Evolutionary conservation across 1,139 yeast genomes (phyloP), one percentile per base, ranked within the genome.

Genomic region (Yamadazyma siamensis): DNA sequence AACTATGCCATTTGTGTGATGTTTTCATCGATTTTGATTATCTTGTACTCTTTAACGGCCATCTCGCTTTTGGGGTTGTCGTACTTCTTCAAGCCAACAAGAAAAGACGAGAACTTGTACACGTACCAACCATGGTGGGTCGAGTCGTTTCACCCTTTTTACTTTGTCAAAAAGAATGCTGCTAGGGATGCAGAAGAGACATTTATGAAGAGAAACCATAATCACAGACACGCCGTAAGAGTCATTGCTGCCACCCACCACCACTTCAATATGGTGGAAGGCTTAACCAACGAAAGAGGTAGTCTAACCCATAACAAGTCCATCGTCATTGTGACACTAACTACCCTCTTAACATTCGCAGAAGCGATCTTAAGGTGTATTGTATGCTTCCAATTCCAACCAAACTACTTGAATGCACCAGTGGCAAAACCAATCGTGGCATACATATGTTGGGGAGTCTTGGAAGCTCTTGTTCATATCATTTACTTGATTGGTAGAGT

Each of bases 61-160:
- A 47, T 59, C 25, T 34, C 57, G 13, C 62, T 65, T 47, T 52
- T 65, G 34, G 56, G 45, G 3, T 54, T 65, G 44, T 60, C 71
- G 3, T 65, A 61, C 38, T 59, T 64, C 44, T 61, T 65, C 41
- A 62, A 65, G 27, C 70, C 72, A 21, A 59, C 69, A 29, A 41
- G 48, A 31, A 65, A 65, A 42, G 72, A 65, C 49, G 70, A 64
- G 40, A 56, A 54, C 34, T 54, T 63, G 36, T 64, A 63, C 47
- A 64, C 71, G 9, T 65, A 62, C 41, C 72, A 66, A 40, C 71
- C 72, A 18, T 65, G 72, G 72, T 66, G 72, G 72, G 56, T 66
- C 38, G 70, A 65, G 43, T 56, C 64, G 12, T 66, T 66, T 44
- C 46, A 54, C 23, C 66, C 71, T n/a, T 57, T 61, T 28, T 65